Evolutionary conservation across 352 stramenopile species (phyloP), one percentile per base, ranked within the genome.

Genomic region (Globisporangium echinulatum): DNA sequence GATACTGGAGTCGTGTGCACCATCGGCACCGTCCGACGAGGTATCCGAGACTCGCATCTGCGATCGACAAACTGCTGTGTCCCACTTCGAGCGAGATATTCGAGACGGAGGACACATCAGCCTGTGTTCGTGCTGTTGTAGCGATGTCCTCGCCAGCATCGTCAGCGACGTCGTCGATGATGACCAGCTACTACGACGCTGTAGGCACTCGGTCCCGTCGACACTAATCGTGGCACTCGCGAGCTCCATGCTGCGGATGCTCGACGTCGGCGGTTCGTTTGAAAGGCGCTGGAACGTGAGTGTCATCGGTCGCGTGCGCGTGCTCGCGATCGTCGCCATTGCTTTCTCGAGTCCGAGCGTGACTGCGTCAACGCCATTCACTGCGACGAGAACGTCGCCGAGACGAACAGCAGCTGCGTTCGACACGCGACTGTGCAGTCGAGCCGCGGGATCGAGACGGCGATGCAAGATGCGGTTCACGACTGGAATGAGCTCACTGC

Each of bases 261-360:
- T 63, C n/a, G 33, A 14, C 9, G 40, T 39, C 1, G 50, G n/a
- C 17, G 11, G 14, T 15, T 58, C 50, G 44, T 70, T 72, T 25
- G 52, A 48, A 8, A 62, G 44, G 14, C 77, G 80, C 59, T 88
- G 74, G 17, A 90, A 87, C 5, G 70, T 88, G 50, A 90, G 62
- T 33, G 56, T 72, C 48, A 83, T 36, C 17, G 76, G 76, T 6
- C 69, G 67, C 38, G 64, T 64, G 25, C 33, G 25, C 9, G 70
- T 70, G 8, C 63, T 55, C 8, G 66, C 58, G 1, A 88, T 54
- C 43, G 77, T 68, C 47, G 74, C 69, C 51, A 75, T 74, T 15
- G 74, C 67, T 8, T 63, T 46, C 4, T 58, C 58, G 0, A 90
- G 64, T n/a, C 77, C 74, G 52, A 69, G 60, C 5, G 72, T 56